Evolutionary conservation across 306 rosid genomes (phyloP), one percentile per base, ranked within the genome.

Genomic region (Vicia faba): DNA sequence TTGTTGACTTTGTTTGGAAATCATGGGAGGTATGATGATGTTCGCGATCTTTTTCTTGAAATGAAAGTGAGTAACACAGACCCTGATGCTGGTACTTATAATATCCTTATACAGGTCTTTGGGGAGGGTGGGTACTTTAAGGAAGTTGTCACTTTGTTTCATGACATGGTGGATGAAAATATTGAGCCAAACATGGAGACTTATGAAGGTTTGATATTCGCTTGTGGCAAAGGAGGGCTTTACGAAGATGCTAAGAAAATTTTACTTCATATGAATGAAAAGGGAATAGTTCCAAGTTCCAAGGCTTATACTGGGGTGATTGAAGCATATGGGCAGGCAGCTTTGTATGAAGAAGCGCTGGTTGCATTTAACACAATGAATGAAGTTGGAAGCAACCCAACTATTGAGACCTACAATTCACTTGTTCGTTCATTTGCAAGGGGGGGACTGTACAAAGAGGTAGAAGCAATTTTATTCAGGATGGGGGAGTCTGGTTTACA

Each of bases 191-290:
- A 90, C 69, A 88, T 86, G 97, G 89, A 82, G 84, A 90, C 97
- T 2, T 90, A 86, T 29, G 99, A 90, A 75, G 97, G 99, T 25
- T 75, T 95, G 77, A 79, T 95, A 74, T 82, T 72, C 84, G 92
- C 97, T 75, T 90, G 99, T 79, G 99, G 99, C 57, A 90, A 90
- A 75, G 99, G 97, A 63, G 97, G 99, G 53, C 89, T 90, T 14
- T 83, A 88, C 19, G 83, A 79, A 73, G 97, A 90, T 74, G 92
- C 99, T 69, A 88, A 86, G 89, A 81, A 70, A 54, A 90, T 95
- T 76, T 77, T 95, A 53, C 81, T 58, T 67, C 85, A 88, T 78
- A 85, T 90, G 97, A 75, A 76, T 53, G 84, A 72, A 69, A 86
- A 78, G 38, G 99, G 88, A 43, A 66, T 88, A 51, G 95, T 88